Percentiles rank a stretch among this genome's conserved stretches.
Evolutionary conservation across 2,329 filamentous ascomycete species (phyloP).

Genomic region (Mycosphaerella sp.): DNA sequence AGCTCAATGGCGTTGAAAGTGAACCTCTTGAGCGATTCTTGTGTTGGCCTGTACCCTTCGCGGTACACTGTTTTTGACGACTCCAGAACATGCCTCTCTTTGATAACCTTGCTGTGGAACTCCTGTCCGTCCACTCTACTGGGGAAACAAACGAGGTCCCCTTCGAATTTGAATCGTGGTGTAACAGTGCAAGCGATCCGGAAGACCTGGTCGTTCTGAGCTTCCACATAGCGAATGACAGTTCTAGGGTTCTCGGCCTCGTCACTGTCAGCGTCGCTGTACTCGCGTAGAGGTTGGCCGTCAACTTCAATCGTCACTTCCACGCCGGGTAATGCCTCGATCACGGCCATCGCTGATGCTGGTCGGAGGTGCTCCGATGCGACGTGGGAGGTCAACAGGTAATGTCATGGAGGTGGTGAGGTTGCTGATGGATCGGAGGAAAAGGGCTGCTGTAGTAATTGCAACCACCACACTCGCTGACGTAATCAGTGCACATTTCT

Average conservation of each 20-base stretch:
- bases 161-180: neutral
- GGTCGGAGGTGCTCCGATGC: neutral
- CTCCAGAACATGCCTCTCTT: neutral
- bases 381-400: neutral
- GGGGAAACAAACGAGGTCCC: neutral
- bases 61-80: neutral
- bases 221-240: neutral
- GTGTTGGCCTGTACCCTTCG: neutral
- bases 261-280: constrained; percentile 12
- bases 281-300: constrained; percentile 20
- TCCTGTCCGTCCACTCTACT: neutral
- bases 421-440: neutral
- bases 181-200: neutral
- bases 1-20: neutral
- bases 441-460: no score
- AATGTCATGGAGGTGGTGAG: neutral
- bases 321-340: constrained; percentile 17
- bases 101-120: neutral
- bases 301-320: constrained; percentile 18
- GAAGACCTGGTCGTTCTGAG: neutral
- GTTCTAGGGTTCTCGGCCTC: neutral
- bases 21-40: neutral
- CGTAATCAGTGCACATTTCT: no score
- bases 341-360: constrained; percentile 17
- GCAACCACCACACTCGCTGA: no score